Evolutionary conservation across 192 early-diverging fungal genomes (phyloP).

Genomic region (Fimicolochytrium jonesii): DNA sequence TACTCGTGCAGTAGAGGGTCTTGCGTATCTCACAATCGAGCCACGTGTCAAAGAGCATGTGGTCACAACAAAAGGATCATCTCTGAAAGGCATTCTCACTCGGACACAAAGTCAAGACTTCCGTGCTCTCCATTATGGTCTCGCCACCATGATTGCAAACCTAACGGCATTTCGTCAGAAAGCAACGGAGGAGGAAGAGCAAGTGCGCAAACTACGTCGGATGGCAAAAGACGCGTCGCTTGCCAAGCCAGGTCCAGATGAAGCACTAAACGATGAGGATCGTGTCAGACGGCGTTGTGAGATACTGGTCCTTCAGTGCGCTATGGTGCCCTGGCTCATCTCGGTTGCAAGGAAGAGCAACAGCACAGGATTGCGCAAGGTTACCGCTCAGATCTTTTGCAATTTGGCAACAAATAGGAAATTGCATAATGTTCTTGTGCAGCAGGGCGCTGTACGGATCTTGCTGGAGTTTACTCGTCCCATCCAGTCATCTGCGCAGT

Average conservation of each 20-base stretch:
- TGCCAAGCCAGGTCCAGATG: constrained; percentile 40
- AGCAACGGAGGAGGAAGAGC: constrained; percentile 74
- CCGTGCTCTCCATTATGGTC: constrained; percentile 64
- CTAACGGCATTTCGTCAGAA: constrained; percentile 65
- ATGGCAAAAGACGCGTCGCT: constrained; percentile 48
- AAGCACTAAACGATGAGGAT: constrained; percentile 48
- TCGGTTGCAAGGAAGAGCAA: constrained; percentile 41
- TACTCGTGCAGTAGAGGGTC: constrained; percentile 66
- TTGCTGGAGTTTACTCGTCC: constrained; percentile 52
- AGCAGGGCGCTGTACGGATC: constrained; percentile 71
- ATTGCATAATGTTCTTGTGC: constrained; percentile 71
- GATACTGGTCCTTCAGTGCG: constrained; percentile 50
- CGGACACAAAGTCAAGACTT: constrained; percentile 52
- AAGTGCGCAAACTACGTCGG: constrained; percentile 70
- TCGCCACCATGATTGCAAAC: constrained; percentile 72
- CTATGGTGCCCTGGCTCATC: constrained; percentile 53
- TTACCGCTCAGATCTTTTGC: constrained; percentile 62
- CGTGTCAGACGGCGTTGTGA: constrained; percentile 56
- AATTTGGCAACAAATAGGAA: constrained; percentile 67
- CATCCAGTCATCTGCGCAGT: not conserved
- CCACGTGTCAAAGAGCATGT: constrained; percentile 68
- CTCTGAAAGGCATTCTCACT: too few species aligned
- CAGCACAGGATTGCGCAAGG: constrained; percentile 59
- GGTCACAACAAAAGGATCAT: too few species aligned
- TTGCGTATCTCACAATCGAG: constrained; percentile 76